These are phyloP conservation scores for Colletotrichum coccodes DNA, from an alignment of 2,329 filamentous ascomycete species.

Conservation along the genomic window DNA sequence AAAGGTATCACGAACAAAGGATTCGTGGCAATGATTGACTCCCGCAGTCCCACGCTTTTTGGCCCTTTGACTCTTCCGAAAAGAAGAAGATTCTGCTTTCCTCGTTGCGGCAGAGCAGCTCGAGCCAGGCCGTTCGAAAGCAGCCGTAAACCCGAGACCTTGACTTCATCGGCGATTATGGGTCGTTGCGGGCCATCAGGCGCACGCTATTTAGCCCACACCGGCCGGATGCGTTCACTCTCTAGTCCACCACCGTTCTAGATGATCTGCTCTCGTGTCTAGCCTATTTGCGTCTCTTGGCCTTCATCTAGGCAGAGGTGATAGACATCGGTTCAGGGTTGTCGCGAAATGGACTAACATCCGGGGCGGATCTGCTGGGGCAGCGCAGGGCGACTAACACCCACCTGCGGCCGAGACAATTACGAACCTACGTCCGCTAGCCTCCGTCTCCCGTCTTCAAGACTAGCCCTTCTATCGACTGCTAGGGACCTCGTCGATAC, in stretches of 20 bases:
- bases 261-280: constrained; percentile 1
- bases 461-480: not conserved
- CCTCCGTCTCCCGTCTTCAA: constrained; percentile 20
- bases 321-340: not conserved
- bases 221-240: constrained; percentile 16
- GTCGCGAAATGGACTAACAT: not conserved
- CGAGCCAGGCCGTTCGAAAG: constrained; percentile 14
- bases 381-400: not conserved
- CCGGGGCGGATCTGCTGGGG: not conserved
- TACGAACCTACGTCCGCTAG: constrained; percentile 7
- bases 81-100: not conserved
- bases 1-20: constrained; percentile 15
- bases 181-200: not conserved
- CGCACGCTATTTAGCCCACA: not conserved
- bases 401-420: constrained; percentile 10
- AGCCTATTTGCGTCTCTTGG: not conserved
- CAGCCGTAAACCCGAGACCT: constrained; percentile 17
- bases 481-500: not conserved
- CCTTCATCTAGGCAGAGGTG: not conserved
- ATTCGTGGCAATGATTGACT: constrained; percentile 1
- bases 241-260: not conserved
- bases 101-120: not conserved
- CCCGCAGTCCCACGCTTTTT: not conserved
- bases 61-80: not conserved
- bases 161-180: constrained; percentile 10